Conservation (phyloP, 2,329 filamentous ascomycete genomes). For the Stachybotrys chartarum region DNA sequence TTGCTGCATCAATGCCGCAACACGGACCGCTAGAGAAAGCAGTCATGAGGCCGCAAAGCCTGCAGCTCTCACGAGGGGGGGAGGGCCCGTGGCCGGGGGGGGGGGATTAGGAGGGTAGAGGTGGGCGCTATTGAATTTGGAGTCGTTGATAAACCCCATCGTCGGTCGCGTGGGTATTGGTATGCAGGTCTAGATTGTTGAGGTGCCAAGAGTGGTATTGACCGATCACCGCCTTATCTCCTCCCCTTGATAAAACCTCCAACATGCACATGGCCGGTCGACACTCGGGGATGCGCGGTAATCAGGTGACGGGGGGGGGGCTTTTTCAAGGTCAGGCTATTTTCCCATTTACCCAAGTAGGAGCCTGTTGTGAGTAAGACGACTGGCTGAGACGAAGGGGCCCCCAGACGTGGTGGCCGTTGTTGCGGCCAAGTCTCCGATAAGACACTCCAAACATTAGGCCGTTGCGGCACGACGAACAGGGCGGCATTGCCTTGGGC, state of each 20-base stretch:
- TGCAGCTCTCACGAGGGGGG: neutral
- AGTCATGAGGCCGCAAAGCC: neutral
- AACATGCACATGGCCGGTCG: no score
- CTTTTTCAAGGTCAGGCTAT: no score
- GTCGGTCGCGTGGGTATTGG: neutral
- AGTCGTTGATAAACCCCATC: neutral
- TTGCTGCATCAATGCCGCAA: neutral
- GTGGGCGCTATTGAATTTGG: neutral
- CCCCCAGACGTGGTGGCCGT: neutral
- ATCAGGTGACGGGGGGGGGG: no score
- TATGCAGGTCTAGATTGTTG: no score
- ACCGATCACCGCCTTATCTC: no score
- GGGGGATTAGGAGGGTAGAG: neutral
- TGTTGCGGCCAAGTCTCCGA: neutral
- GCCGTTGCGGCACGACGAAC: neutral
- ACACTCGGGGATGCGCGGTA: no score
- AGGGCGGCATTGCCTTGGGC: no score
- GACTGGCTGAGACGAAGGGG: neutral
- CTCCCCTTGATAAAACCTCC: no score
- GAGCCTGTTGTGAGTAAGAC: no score
- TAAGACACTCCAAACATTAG: neutral
- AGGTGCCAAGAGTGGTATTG: no score
- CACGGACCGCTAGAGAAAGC: neutral
- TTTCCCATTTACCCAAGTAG: no score
- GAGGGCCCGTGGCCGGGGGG: neutral